Evolutionary conservation across 2,329 filamentous ascomycete genomes (phyloP).

Genomic region (Colletotrichum echinochloae): DNA sequence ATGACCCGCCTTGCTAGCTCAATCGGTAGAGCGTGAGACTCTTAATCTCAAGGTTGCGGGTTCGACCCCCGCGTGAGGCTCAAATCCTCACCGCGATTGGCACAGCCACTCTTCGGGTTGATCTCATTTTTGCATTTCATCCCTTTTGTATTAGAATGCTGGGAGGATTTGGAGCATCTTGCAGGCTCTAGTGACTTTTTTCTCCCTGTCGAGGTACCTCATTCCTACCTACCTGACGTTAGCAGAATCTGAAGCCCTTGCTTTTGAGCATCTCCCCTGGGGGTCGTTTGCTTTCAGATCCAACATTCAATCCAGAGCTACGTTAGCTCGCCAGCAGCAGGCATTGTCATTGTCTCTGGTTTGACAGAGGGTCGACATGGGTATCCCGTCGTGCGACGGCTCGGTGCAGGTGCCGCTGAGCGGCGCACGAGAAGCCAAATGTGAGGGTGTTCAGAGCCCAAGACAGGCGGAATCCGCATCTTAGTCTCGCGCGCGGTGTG

Average conservation of each 20-base stretch:
- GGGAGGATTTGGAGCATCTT: too few species aligned
- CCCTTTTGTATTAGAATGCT: neutral
- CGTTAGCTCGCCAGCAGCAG: too few species aligned
- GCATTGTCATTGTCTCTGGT: too few species aligned
- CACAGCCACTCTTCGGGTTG: conserved; percentile 12
- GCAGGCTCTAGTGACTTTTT: too few species aligned
- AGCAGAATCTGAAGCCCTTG: too few species aligned
- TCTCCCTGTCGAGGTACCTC: too few species aligned
- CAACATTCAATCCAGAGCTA: too few species aligned
- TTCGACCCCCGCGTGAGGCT: conserved; percentile 46
- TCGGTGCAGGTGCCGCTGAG: neutral
- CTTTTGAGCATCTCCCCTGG: neutral
- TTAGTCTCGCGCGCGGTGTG: neutral
- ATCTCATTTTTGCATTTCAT: neutral
- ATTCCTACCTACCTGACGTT: too few species aligned
- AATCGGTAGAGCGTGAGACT: conserved; percentile 82
- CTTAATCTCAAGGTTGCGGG: conserved; percentile 56
- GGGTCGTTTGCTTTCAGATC: too few species aligned
- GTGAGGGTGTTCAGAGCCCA: neutral
- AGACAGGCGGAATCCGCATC: neutral
- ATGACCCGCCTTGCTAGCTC: conserved; percentile 63
- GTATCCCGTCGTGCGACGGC: neutral
- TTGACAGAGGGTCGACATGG: neutral
- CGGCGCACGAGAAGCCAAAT: neutral
- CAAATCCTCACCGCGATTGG: conserved; percentile 41